These are phyloP conservation scores for Monosporascus sp. DNA, from an alignment of 2,329 filamentous ascomycete species.

Conservation along the genomic window DNA sequence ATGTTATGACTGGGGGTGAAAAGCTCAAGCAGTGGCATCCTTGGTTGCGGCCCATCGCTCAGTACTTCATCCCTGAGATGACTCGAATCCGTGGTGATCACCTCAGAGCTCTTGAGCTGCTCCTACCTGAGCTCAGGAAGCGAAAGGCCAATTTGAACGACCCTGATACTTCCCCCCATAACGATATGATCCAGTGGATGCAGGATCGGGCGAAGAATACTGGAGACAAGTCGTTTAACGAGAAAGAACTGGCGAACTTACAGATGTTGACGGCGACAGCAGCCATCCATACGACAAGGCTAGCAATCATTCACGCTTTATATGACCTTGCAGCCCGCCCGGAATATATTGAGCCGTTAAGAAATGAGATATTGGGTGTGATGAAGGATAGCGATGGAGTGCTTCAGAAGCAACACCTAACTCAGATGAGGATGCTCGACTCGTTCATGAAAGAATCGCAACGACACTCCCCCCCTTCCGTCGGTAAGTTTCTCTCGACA, in stretches of 20 bases:
- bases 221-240: conserved; percentile 19
- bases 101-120: conserved; percentile 16
- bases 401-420: conserved; percentile 23
- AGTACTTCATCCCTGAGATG: conserved; percentile 24
- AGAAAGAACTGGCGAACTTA: conserved; percentile 22
- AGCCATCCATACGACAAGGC: conserved; percentile 31
- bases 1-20: conserved; percentile 23
- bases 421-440: conserved; percentile 29
- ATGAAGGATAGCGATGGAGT: conserved; percentile 18
- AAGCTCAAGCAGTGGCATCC: conserved; percentile 25
- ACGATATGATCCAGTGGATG: conserved; percentile 27
- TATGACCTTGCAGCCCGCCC: conserved; percentile 37
- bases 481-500: conserved; percentile 17
- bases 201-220: conserved; percentile 19
- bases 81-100: conserved; percentile 21
- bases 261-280: conserved; percentile 29
- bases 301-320: conserved; percentile 30
- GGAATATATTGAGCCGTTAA: conserved; percentile 38
- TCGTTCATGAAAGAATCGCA: conserved; percentile 35
- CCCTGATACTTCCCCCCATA: conserved; percentile 4
- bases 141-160: conserved; percentile 8
- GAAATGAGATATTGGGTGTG: conserved; percentile 32
- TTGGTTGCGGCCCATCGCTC: conserved; percentile 20
- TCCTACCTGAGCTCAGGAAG: conserved; percentile 20
- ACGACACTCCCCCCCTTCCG: conserved; percentile 23